A percentile compares a stretch with the other conserved stretches of the same genome.
Conservation (phyloP, 2,329 filamentous ascomycete species). For the Epichloe bromicola region DNA sequence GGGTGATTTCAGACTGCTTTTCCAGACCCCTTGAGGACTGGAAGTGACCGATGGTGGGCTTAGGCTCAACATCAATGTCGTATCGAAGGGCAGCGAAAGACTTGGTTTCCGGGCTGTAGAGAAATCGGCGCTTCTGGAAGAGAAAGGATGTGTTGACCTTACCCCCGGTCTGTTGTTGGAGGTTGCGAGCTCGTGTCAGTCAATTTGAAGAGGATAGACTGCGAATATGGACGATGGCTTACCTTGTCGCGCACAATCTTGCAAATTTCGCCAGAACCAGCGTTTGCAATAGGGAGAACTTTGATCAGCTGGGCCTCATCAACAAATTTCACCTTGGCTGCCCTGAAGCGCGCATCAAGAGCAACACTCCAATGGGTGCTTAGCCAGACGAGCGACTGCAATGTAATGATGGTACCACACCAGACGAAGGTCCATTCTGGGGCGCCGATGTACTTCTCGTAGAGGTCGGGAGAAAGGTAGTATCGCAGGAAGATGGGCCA, state of each 20-base stretch:
- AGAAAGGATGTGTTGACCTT: slow-evolving; percentile 75
- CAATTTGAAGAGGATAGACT: neutral
- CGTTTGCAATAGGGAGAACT: slow-evolving; percentile 79
- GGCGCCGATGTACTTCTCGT: slow-evolving; percentile 83
- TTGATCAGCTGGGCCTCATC: slow-evolving; percentile 77
- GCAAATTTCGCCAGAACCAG: slow-evolving; percentile 81
- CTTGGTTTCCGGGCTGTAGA: slow-evolving; percentile 59
- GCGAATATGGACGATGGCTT: slow-evolving; percentile 7
- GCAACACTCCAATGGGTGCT: slow-evolving; percentile 97
- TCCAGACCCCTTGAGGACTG: slow-evolving; percentile 68
- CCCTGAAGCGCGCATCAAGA: slow-evolving; percentile 68
- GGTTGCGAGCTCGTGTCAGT: neutral
- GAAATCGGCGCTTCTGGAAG: slow-evolving; percentile 95
- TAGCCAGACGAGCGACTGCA: slow-evolving; percentile 83
- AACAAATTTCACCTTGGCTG: slow-evolving; percentile 55
- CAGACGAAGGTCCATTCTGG: slow-evolving; percentile 98
- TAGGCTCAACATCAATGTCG: slow-evolving; percentile 72
- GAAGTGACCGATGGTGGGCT: slow-evolving; percentile 64
- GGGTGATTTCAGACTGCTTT: slow-evolving; percentile 60
- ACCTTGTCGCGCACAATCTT: slow-evolving; percentile 62
- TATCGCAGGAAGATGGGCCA: slow-evolving; percentile 88
- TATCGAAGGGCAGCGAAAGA: slow-evolving; percentile 76
- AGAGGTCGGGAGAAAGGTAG: slow-evolving; percentile 72
- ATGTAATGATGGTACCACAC: slow-evolving; percentile 73
- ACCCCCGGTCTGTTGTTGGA: slow-evolving; percentile 42